phyloP scores from a whole-genome alignment of 2,329 filamentous ascomycete genomes.

The Ilyonectria destructans region DNA sequence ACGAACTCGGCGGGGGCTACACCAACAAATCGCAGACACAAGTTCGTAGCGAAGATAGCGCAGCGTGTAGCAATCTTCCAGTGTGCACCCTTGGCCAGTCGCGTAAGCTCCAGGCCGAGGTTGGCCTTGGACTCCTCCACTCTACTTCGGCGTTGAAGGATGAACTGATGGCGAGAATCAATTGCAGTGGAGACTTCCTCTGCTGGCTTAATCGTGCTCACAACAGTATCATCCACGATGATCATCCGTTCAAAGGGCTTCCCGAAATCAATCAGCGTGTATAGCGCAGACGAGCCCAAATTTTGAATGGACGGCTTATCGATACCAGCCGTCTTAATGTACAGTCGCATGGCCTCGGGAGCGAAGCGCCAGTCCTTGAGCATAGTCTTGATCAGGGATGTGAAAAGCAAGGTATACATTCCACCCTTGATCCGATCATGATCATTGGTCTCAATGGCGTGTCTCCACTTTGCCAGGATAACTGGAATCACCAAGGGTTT shows the following conservation, averaged over 20 bases:
- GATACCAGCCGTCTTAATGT: constrained; percentile 90
- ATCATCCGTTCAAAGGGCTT: constrained; percentile 90
- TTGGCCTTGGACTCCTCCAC: constrained; percentile 89
- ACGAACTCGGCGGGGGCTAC: constrained; percentile 88
- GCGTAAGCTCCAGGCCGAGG: constrained; percentile 86
- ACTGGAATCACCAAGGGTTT: constrained; percentile 91
- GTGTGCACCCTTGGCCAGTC: constrained; percentile 84
- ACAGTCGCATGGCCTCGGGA: constrained; percentile 89
- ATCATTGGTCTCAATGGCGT: constrained; percentile 84
- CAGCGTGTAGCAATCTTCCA: constrained; percentile 97
- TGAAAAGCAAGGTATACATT: constrained; percentile 91
- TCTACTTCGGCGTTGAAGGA: constrained; percentile 80
- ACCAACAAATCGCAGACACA: constrained; percentile 92
- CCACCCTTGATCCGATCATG: constrained; percentile 95
- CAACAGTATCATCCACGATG: constrained; percentile 80
- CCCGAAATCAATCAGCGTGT: constrained; percentile 92
- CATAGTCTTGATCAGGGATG: constrained; percentile 89
- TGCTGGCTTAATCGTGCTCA: constrained; percentile 80
- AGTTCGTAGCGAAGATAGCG: constrained; percentile 90
- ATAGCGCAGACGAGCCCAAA: constrained; percentile 85
- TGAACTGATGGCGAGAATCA: constrained; percentile 75
- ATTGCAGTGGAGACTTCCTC: constrained; percentile 77
- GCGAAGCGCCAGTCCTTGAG: constrained; percentile 96
- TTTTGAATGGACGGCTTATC: constrained; percentile 97
- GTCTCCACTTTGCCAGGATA: constrained; percentile 84